These are phyloP conservation scores for Tylopilus rubrobrunneus DNA, from an alignment of 768 basidiomycete genomes.

Conservation along the genomic window DNA sequence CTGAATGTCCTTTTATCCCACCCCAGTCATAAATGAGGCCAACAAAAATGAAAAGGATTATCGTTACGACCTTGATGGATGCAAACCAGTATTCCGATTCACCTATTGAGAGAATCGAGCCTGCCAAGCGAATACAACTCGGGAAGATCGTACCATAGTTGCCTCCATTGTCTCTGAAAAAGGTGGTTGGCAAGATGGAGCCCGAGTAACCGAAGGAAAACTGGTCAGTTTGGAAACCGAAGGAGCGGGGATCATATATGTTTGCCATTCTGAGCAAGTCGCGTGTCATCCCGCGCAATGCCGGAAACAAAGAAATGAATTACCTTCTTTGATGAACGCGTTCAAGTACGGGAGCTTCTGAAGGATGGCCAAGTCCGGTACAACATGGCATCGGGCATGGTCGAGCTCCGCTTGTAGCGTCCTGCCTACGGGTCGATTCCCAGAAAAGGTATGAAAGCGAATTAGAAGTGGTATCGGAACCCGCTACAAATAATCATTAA, in stretches of 20 bases:
- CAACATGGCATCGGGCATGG: slow-evolving; percentile 53
- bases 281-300: neutral
- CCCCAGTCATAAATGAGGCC: slow-evolving; percentile 64
- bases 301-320: slow-evolving; percentile 8
- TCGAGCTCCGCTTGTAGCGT: slow-evolving; percentile 72
- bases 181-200: neutral
- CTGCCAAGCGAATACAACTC: neutral
- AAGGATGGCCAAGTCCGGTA: slow-evolving; percentile 61
- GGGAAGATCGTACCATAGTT: slow-evolving; percentile 31
- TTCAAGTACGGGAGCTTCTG: slow-evolving; percentile 47
- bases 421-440: slow-evolving; percentile 71
- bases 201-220: neutral
- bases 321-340: slow-evolving; percentile 54
- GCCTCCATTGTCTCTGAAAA: neutral
- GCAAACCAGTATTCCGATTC: slow-evolving; percentile 66
- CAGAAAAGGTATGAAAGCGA: slow-evolving; percentile 73
- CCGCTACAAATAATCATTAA: slow-evolving; percentile 42
- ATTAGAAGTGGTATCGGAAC: slow-evolving; percentile 73
- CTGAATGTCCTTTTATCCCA: slow-evolving; percentile 53
- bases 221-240: neutral
- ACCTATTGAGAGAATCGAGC: slow-evolving; percentile 29
- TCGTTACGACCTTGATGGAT: slow-evolving; percentile 59
- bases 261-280: neutral
- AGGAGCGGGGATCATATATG: slow-evolving; percentile 2
- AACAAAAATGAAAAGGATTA: slow-evolving; percentile 57